Conservation (phyloP, 345 rosid genomes). For the Carallia pectinifolia region DNA sequence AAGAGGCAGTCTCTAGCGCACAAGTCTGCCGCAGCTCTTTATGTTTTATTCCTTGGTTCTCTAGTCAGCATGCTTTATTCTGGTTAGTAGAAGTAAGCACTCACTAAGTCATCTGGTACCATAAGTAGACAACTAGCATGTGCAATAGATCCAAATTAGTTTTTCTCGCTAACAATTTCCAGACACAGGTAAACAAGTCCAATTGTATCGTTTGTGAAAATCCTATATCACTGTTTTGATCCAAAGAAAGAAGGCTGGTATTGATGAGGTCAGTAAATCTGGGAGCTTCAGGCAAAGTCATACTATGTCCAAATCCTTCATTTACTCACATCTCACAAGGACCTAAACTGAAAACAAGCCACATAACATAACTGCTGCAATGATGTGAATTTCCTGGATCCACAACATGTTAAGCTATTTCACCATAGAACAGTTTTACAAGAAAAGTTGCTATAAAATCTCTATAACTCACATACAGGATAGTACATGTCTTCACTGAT, state of each 20-base stretch:
- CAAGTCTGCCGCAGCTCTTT: too few relatives aligned
- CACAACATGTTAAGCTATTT: background rate
- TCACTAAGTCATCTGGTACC: too few relatives aligned
- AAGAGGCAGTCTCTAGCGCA: too few relatives aligned
- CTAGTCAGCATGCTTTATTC: too few relatives aligned
- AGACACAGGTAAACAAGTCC: background rate
- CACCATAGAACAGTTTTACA: slow-evolving; percentile 1
- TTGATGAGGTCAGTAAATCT: background rate
- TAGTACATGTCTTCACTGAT: slow-evolving; percentile 90
- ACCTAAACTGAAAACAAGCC: background rate
- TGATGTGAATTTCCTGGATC: background rate
- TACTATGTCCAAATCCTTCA: too few relatives aligned
- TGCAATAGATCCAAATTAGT: too few relatives aligned
- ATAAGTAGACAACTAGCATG: too few relatives aligned
- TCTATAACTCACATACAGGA: slow-evolving; percentile 89
- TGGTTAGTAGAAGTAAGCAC: too few relatives aligned
- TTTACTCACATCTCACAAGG: background rate
- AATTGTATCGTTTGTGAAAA: background rate
- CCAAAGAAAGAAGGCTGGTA: background rate
- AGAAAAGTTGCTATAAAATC: slow-evolving; percentile 5
- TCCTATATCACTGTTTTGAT: background rate
- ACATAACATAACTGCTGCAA: slow-evolving; percentile 2
- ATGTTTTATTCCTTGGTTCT: too few relatives aligned
- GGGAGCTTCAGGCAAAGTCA: slow-evolving; percentile 3
- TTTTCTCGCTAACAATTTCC: too few relatives aligned